Evolutionary conservation across 2,329 filamentous ascomycete genomes (phyloP).

Genomic region (Fusarium pseudoanthophilum): DNA sequence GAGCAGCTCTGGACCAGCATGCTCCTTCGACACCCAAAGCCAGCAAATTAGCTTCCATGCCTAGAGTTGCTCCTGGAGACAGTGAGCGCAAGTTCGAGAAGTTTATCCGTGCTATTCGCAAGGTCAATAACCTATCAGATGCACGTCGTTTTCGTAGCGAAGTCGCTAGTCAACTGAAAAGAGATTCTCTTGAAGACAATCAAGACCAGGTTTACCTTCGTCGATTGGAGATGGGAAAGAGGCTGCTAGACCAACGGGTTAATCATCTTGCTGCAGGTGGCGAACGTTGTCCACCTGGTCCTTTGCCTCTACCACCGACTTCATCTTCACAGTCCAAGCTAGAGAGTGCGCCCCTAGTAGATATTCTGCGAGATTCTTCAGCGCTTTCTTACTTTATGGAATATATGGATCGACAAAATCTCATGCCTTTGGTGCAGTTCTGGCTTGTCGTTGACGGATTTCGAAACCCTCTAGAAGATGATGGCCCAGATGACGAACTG

Average conservation of each 20-base stretch:
- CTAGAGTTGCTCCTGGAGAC: conserved; percentile 82
- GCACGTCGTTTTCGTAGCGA: conserved; percentile 92
- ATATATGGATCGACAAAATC: conserved; percentile 91
- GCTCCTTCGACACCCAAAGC: conserved; percentile 80
- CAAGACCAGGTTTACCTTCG: conserved; percentile 89
- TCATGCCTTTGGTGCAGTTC: conserved; percentile 94
- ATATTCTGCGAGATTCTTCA: conserved; percentile 89
- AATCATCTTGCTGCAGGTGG: conserved; percentile 79
- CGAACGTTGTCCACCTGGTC: conserved; percentile 53
- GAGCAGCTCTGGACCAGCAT: conserved; percentile 93
- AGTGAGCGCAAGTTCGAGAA: conserved; percentile 94
- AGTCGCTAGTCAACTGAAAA: conserved; percentile 89
- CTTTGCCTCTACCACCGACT: conserved; percentile 39
- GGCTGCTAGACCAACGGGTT: conserved; percentile 89
- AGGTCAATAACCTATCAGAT: conserved; percentile 91
- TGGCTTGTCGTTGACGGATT: conserved; percentile 98
- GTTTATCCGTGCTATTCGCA: conserved; percentile 89
- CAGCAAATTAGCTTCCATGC: conserved; percentile 75
- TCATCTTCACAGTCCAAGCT: conserved; percentile 66
- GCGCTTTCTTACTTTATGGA: conserved; percentile 99
- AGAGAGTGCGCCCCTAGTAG: conserved; percentile 80
- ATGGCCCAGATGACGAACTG: conserved; percentile 70
- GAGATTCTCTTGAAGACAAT: conserved; percentile 79
- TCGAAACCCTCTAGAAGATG: conserved; percentile 89
- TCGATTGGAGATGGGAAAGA: conserved; percentile 90